Percentiles rank a stretch among this genome's conserved stretches.
Evolutionary conservation across 208 protist genomes (phyloP).

Genomic region (Tritrichomonas foetus): DNA sequence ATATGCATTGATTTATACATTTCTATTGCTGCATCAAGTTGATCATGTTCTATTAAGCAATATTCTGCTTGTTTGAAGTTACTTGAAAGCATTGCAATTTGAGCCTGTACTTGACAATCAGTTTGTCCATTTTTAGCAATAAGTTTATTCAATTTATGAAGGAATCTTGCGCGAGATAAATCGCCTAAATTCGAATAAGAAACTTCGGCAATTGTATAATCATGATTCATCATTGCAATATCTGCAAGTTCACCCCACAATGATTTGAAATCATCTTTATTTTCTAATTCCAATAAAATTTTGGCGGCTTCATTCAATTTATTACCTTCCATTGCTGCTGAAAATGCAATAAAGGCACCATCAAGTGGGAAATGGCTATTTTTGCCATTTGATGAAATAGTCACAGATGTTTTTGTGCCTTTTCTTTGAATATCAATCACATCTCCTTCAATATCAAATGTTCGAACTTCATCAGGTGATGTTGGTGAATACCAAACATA

Average conservation of each 20-base stretch:
- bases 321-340: slow-evolving; percentile 5
- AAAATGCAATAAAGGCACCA: slow-evolving; percentile 29
- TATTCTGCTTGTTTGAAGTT: slow-evolving; percentile 34
- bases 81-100: neutral
- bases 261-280: neutral
- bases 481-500: slow-evolving; percentile 18
- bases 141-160: slow-evolving; percentile 8
- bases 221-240: neutral
- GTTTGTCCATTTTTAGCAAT: neutral
- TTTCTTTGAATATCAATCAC: neutral
- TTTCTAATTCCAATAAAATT: neutral
- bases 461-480: slow-evolving; percentile 20
- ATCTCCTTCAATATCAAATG: slow-evolving; percentile 15
- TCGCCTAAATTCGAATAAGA: neutral
- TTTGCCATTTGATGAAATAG: neutral
- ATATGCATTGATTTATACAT: slow-evolving; percentile 33
- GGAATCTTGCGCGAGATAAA: neutral
- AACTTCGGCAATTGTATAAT: slow-evolving; percentile 5
- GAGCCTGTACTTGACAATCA: neutral
- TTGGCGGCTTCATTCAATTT: neutral
- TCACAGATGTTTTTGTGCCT: neutral
- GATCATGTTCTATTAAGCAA: neutral
- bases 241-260: neutral
- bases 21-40: neutral
- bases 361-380: neutral